A percentile compares a stretch with the other conserved stretches of the same genome.
These are phyloP conservation scores for Torulaspora delbrueckii DNA, from an alignment of 805 yeast species.

Conservation along the genomic window DNA sequence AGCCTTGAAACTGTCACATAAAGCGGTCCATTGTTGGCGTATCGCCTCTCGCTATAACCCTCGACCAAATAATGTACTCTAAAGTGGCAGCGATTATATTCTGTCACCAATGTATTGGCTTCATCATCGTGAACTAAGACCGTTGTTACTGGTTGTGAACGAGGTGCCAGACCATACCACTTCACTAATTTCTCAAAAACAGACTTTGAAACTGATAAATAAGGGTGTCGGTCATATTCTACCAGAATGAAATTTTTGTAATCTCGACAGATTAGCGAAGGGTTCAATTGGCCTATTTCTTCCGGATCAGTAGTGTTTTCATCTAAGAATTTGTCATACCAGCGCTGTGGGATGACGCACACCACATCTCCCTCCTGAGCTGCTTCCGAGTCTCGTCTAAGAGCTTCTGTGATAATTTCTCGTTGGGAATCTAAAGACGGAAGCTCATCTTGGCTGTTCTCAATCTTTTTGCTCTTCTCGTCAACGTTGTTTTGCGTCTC, in stretches of 20 bases:
- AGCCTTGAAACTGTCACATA: conserved; percentile 36
- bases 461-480: background rate
- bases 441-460: background rate
- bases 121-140: conserved; percentile 31
- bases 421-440: conserved; percentile 22
- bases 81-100: conserved; percentile 37
- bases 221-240: conserved; percentile 28
- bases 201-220: conserved; percentile 40
- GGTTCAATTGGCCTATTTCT: conserved; percentile 47
- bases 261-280: conserved; percentile 41
- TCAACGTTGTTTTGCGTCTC: background rate
- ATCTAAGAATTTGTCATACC: conserved; percentile 41
- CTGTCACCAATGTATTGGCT: conserved; percentile 31
- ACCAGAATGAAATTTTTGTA: conserved; percentile 41
- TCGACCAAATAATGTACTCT: conserved; percentile 34
- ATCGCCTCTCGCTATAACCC: conserved; percentile 10
- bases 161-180: conserved; percentile 52
- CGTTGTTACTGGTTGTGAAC: conserved; percentile 38
- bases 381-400: conserved; percentile 10
- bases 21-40: conserved; percentile 21
- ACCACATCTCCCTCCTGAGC: conserved; percentile 45
- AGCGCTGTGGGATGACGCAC: conserved; percentile 45
- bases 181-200: conserved; percentile 43
- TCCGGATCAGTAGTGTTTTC: conserved; percentile 23
- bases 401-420: conserved; percentile 13